phyloP scores from a whole-genome alignment of 805 yeast genomes.

The Saitoella complicata region DNA sequence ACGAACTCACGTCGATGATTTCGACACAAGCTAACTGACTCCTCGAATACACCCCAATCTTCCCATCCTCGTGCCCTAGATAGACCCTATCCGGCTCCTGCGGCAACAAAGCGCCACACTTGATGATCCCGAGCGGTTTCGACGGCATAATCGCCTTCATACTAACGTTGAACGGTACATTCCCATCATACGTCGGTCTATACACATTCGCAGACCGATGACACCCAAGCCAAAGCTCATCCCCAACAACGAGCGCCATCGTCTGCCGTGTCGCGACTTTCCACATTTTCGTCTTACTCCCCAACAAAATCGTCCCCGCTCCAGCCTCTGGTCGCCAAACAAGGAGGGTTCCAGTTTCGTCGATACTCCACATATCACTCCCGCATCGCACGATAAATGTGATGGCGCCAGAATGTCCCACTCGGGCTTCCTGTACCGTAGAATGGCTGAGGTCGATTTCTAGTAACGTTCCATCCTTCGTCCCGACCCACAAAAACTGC shows the following conservation, averaged over 20 bases:
- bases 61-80: slow-evolving; percentile 27
- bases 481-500: slow-evolving; percentile 19
- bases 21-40: slow-evolving; percentile 16
- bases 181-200: slow-evolving; percentile 15
- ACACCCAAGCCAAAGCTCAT: slow-evolving; percentile 21
- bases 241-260: slow-evolving; percentile 12
- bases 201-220: slow-evolving; percentile 20
- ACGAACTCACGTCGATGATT: slow-evolving; percentile 18
- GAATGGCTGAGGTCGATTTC: slow-evolving; percentile 15
- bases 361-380: slow-evolving; percentile 20
- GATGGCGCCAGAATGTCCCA: slow-evolving; percentile 13
- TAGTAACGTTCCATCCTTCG: slow-evolving; percentile 21
- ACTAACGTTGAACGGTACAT: slow-evolving; percentile 13
- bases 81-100: slow-evolving; percentile 17
- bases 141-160: slow-evolving; percentile 16
- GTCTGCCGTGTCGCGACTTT: slow-evolving; percentile 17
- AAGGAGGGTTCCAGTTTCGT: slow-evolving; percentile 23
- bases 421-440: slow-evolving; percentile 13
- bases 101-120: slow-evolving; percentile 17
- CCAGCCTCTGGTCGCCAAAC: slow-evolving; percentile 18
- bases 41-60: slow-evolving; percentile 19
- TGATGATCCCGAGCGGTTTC: slow-evolving; percentile 17
- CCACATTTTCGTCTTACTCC: slow-evolving; percentile 18
- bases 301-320: slow-evolving; percentile 9
- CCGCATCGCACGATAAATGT: slow-evolving; percentile 12